Base-by-base conservation (phyloP, 2,329 filamentous ascomycete species). In the Aspergillus fischeri region DNA sequence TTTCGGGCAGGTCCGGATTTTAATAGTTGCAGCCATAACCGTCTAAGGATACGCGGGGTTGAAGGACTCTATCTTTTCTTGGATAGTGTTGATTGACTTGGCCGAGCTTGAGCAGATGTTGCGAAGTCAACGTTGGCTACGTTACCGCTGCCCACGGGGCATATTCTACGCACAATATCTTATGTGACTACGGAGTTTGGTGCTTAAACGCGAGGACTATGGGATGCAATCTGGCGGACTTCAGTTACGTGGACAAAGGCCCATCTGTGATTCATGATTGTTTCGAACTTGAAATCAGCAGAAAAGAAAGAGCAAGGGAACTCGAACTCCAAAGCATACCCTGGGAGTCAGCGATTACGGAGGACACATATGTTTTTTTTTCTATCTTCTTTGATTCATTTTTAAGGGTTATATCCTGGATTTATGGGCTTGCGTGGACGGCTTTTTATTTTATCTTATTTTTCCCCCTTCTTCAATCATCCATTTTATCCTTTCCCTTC, bases 71-170 rank as follows among this genome's bases (percentile, higher is more conserved):
- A 60, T 60, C 51, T 63, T 60, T 64, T 47, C 44, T 47, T 64
- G 63, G 63, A 60, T 65, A 65, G 57, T 65, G 58, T 51, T 48
- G 56, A 60, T 55, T 54, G 38, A 49, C 29, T 24, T 52, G 55
- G 53, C 50, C 54, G 21, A 14, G 44, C 44, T 47, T 45, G 49
- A 44, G 44, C 25, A 44, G 49, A 41, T 24, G 51, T 53, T 49
- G 48, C 20, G 21, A 20, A 35, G 49, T 35, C 20, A n/a, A 38
- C n/a, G 49, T 11, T 11, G 20, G 27, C 49, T 25, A 41, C 20
- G 29, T 8, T 38, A 51, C 24, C 2, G n/a, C n/a, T 25, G 49
- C 44, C 41, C 44, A 25, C 14, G 21, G 5, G 44, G 24, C 44
- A 47, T 14, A 24, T 24, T 25, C 44, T 27, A 24, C 21, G 10